These are phyloP conservation scores for Glutinoglossum americanum DNA, from an alignment of 495 filamentous ascomycete genomes.

Conservation along the genomic window DNA sequence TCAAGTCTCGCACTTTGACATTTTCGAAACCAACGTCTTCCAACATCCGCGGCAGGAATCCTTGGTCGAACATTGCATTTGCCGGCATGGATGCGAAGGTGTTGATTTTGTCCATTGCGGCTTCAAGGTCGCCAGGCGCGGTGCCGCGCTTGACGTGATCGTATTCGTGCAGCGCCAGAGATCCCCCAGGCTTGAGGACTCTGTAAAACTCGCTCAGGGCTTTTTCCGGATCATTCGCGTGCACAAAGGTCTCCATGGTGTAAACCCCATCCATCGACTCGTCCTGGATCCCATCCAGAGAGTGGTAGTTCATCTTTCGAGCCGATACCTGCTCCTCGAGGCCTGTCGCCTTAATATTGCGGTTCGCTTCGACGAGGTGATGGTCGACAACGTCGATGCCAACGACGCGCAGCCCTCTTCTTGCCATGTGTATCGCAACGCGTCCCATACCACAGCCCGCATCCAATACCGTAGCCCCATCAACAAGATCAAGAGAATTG, in stretches of 20 bases:
- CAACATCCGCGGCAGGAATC: slow-evolving; percentile 18
- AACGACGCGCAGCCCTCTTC: slow-evolving; percentile 16
- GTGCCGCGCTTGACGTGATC: slow-evolving; percentile 21
- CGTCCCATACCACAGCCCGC: slow-evolving; percentile 29
- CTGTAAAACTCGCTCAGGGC: slow-evolving; percentile 27
- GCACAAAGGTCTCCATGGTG: slow-evolving; percentile 37
- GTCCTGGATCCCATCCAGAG: slow-evolving; percentile 20
- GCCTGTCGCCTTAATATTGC: slow-evolving; percentile 19
- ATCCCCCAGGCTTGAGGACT: slow-evolving; percentile 27
- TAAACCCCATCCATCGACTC: slow-evolving; percentile 30
- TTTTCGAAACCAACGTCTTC: slow-evolving; percentile 29
- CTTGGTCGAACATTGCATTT: slow-evolving; percentile 15
- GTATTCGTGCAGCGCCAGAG: slow-evolving; percentile 28
- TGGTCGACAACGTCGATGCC: slow-evolving; percentile 12
- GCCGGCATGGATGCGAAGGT: slow-evolving; percentile 27
- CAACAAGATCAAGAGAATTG: slow-evolving; percentile 16
- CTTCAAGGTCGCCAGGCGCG: slow-evolving; percentile 13
- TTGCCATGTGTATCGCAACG: slow-evolving; percentile 26
- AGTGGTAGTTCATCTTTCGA: slow-evolving; percentile 29
- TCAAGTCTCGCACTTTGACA: slow-evolving; percentile 24
- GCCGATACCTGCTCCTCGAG: slow-evolving; percentile 20
- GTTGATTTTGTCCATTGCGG: slow-evolving; percentile 22
- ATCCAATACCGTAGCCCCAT: slow-evolving; percentile 25
- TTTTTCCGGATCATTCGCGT: slow-evolving; percentile 27
- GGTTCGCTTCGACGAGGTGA: slow-evolving; percentile 12